Percentiles rank a stretch among this genome's conserved stretches.
Evolutionary conservation across 345 rosid species (phyloP).

Genomic region (Eucalyptus shirleyi): DNA sequence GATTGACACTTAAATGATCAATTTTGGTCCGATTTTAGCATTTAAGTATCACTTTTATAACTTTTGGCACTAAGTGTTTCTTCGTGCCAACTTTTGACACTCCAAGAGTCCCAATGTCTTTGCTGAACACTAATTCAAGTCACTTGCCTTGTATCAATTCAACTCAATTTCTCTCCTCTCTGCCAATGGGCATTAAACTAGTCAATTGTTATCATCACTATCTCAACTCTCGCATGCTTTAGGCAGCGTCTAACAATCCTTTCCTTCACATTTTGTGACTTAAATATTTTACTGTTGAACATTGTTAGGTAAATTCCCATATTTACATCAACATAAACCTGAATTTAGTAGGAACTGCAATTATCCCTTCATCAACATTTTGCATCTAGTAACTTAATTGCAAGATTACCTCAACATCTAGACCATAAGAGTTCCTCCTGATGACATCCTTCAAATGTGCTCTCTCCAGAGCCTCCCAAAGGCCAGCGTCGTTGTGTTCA

Average conservation of each 20-base stretch:
- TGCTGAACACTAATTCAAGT: background rate
- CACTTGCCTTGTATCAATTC: background rate
- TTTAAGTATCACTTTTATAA: no score
- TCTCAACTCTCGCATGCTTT: background rate
- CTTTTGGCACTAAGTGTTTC: no score
- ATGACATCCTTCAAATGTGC: no score
- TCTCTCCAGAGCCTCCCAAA: no score
- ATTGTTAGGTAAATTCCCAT: background rate
- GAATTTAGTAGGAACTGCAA: background rate
- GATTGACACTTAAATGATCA: no score
- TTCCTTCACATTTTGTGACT: background rate
- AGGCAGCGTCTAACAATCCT: background rate
- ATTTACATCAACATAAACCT: background rate
- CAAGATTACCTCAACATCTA: constrained; percentile 20
- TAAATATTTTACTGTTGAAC: no score
- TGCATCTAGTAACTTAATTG: background rate
- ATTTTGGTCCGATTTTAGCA: fast-evolving
- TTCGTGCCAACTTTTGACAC: no score
- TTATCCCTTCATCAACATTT: background rate
- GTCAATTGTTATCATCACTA: background rate
- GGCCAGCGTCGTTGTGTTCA: no score
- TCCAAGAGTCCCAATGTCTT: background rate
- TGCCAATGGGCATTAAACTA: background rate
- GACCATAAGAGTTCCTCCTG: no score
- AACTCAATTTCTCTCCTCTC: background rate